Conservation (phyloP, 495 filamentous ascomycete genomes). For the Penicillium lagena region DNA sequence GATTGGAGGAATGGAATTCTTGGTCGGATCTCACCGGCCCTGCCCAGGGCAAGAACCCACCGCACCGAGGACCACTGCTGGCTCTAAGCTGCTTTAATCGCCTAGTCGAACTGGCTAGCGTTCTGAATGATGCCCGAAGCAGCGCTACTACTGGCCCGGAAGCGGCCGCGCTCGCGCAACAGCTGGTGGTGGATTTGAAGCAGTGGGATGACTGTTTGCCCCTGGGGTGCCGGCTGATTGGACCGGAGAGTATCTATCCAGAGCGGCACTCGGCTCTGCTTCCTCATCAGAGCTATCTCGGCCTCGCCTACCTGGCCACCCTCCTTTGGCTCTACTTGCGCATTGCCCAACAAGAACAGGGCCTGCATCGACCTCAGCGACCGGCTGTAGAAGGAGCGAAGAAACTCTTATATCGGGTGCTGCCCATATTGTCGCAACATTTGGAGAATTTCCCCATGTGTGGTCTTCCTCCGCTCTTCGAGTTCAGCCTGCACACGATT, state of each 20-base stretch:
- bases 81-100: slow-evolving; percentile 59
- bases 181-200: slow-evolving; percentile 32
- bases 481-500: slow-evolving; percentile 34
- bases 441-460: slow-evolving; percentile 41
- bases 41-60: slow-evolving; percentile 26
- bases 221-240: slow-evolving; percentile 35
- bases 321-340: slow-evolving; percentile 39
- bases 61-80: slow-evolving; percentile 45
- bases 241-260: slow-evolving; percentile 35
- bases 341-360: slow-evolving; percentile 28
- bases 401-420: slow-evolving; percentile 36
- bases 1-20: slow-evolving; percentile 66
- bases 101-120: slow-evolving; percentile 40
- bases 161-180: slow-evolving; percentile 30
- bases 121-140: slow-evolving; percentile 39
- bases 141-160: slow-evolving; percentile 26
- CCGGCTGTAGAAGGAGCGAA: slow-evolving; percentile 37
- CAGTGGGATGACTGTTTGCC: slow-evolving; percentile 37
- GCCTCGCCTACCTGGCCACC: slow-evolving; percentile 39
- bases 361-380: slow-evolving; percentile 28
- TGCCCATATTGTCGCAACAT: slow-evolving; percentile 40
- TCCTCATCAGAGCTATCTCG: slow-evolving; percentile 44
- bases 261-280: slow-evolving; percentile 37
- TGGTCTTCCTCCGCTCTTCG: slow-evolving; percentile 42
- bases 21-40: slow-evolving; percentile 49